A percentile compares a stretch with the other conserved stretches of the same genome.
Conservation (phyloP, 139 green algal genomes). For the Tetradesmus lagerheimii region DNA sequence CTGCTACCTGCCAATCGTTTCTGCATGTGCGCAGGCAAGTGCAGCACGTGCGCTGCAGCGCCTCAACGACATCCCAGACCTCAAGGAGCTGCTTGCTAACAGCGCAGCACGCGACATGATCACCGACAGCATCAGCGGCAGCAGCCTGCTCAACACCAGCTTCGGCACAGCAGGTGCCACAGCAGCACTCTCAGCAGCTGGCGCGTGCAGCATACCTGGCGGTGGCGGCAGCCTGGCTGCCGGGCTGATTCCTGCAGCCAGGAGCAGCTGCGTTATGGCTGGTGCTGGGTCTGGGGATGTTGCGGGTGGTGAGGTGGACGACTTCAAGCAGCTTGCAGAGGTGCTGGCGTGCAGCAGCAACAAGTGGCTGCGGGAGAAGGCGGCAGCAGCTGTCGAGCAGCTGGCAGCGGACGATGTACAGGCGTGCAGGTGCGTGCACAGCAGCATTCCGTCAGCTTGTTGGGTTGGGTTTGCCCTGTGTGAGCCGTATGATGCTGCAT, state of each 20-base stretch:
- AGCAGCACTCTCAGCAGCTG: background rate
- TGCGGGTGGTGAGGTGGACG: constrained; percentile 15
- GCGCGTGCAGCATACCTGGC: background rate
- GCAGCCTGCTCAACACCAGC: constrained; percentile 32
- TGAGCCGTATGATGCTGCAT: too few relatives aligned
- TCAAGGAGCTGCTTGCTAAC: constrained; percentile 41
- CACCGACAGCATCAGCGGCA: background rate
- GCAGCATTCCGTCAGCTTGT: too few relatives aligned
- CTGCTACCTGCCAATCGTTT: background rate
- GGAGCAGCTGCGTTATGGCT: constrained; percentile 16
- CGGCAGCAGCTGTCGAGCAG: constrained; percentile 41
- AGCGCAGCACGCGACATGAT: constrained; percentile 16
- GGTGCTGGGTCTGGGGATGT: background rate
- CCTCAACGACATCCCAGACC: constrained; percentile 45
- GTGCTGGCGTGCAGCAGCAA: constrained; percentile 4
- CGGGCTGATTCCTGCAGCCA: background rate
- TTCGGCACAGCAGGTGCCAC: background rate
- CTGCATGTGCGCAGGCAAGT: background rate
- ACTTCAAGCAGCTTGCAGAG: constrained; percentile 43
- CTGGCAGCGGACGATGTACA: constrained; percentile 39
- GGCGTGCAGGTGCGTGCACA: constrained; percentile 22
- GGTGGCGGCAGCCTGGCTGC: background rate
- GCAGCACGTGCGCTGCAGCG: constrained; percentile 52
- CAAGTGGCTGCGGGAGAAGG: constrained; percentile 42
- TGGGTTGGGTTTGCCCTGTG: too few relatives aligned